phyloP scores from a whole-genome alignment of 1,139 yeast species.

The Pichia sp. region DNA sequence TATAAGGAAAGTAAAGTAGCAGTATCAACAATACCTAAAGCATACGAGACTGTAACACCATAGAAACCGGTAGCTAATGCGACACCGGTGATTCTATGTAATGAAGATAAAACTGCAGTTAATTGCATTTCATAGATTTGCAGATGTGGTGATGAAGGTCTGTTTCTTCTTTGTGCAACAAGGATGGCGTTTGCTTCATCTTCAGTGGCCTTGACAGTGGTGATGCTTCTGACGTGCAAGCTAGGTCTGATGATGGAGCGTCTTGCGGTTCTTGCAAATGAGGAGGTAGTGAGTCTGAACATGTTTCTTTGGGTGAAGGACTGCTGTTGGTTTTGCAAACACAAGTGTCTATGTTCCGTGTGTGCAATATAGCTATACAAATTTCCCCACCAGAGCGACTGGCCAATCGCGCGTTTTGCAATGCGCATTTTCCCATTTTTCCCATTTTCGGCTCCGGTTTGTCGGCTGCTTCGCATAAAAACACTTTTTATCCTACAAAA shows the following conservation, averaged over 20 bases:
- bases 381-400: neutral
- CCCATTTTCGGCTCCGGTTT: neutral
- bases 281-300: constrained; percentile 5
- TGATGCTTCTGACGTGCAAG: constrained; percentile 32
- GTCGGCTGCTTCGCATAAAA: neutral
- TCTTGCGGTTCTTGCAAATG: constrained; percentile 12
- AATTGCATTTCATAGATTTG: constrained; percentile 85
- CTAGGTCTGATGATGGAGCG: constrained; percentile 19
- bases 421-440: neutral
- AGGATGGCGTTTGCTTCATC: constrained; percentile 64
- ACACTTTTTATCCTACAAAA: neutral
- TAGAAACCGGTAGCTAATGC: constrained; percentile 74
- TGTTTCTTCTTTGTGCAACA: constrained; percentile 72
- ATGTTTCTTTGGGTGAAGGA: too few relatives aligned
- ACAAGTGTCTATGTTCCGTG: too few relatives aligned
- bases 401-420: neutral
- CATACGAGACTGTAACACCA: constrained; percentile 69
- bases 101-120: constrained; percentile 70
- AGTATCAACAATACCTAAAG: constrained; percentile 62
- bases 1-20: constrained; percentile 51
- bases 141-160: constrained; percentile 92
- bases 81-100: constrained; percentile 88
- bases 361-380: too few relatives aligned
- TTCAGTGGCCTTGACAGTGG: constrained; percentile 56
- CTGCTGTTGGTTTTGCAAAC: too few relatives aligned